These are phyloP conservation scores for Anthostomella pinea DNA, from an alignment of 2,329 filamentous ascomycete genomes.

Conservation along the genomic window DNA sequence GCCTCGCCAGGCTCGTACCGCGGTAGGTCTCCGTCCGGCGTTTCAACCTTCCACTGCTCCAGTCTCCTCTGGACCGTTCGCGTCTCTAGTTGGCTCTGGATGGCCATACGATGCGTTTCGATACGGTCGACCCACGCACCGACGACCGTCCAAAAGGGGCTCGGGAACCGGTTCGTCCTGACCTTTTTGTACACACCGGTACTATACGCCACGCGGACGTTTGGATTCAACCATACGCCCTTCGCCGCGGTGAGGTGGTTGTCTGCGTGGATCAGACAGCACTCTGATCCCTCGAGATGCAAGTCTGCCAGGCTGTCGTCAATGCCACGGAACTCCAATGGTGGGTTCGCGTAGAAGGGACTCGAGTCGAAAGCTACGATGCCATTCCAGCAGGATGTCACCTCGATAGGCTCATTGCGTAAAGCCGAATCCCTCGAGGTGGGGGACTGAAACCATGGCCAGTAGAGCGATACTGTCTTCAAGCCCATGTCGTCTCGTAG, in stretches of 20 bases:
- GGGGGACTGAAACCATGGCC: conserved; percentile 56
- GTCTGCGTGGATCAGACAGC: conserved; percentile 59
- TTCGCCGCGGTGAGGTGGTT: conserved; percentile 44
- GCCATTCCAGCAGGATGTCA: conserved; percentile 68
- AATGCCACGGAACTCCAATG: conserved; percentile 60
- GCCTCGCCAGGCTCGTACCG: conserved; percentile 43
- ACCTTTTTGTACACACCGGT: conserved; percentile 37
- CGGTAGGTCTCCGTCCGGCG: conserved; percentile 27
- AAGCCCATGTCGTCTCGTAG: conserved; percentile 53
- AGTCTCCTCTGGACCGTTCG: conserved; percentile 40
- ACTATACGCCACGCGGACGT: conserved; percentile 52
- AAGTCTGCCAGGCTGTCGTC: conserved; percentile 51
- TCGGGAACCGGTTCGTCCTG: conserved; percentile 33
- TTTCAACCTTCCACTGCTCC: conserved; percentile 38
- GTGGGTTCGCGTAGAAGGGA: conserved; percentile 44
- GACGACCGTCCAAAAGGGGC: conserved; percentile 44
- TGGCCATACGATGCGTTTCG: conserved; percentile 25
- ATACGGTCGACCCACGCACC: conserved; percentile 39
- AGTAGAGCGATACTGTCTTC: conserved; percentile 49
- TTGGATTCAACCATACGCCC: conserved; percentile 55
- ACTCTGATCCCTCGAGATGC: conserved; percentile 61
- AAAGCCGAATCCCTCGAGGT: conserved; percentile 45
- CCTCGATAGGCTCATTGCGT: conserved; percentile 50
- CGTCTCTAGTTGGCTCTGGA: conserved; percentile 38
- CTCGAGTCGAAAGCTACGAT: conserved; percentile 46